Percentiles rank a stretch among this genome's conserved stretches.
These are phyloP conservation scores for Casuarina equisetifolia DNA, from an alignment of 306 rosid genomes.

Conservation along the genomic window DNA sequence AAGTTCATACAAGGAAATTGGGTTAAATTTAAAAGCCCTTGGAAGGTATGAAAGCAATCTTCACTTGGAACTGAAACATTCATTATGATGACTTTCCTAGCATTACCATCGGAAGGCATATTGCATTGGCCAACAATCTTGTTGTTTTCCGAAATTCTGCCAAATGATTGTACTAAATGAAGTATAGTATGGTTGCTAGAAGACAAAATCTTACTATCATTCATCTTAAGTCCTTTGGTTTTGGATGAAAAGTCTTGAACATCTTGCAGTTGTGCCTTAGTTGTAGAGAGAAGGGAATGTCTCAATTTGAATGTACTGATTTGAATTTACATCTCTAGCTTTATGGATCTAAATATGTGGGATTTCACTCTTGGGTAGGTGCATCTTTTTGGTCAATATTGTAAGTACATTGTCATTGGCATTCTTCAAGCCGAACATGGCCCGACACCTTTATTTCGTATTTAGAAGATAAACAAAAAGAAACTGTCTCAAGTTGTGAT, in stretches of 20 bases:
- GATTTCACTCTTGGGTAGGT: conserved; percentile 58
- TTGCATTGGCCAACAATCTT: no score
- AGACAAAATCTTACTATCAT: conserved; percentile 9
- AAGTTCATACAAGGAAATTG: no score
- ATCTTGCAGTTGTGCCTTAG: conserved; percentile 16
- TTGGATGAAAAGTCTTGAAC: not conserved
- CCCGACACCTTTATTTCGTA: conserved; percentile 88
- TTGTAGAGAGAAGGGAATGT: conserved; percentile 10
- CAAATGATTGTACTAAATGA: no score
- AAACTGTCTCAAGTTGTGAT: no score
- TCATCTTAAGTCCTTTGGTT: conserved; percentile 13
- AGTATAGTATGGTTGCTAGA: not conserved
- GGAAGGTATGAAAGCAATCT: no score
- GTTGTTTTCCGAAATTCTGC: no score
- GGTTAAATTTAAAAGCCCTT: no score
- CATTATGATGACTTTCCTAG: no score
- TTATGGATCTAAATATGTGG: conserved; percentile 27
- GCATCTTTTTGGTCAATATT: conserved; percentile 97
- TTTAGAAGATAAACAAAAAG: conserved; percentile 33
- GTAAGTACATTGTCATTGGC: conserved; percentile 92
- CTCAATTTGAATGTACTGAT: not conserved
- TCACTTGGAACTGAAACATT: no score
- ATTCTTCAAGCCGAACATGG: conserved; percentile 91
- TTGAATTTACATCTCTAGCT: conserved; percentile 1
- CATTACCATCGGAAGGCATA: no score